Conservation (phyloP, 2,329 filamentous ascomycete species). For the Aspergillus niger region DNA sequence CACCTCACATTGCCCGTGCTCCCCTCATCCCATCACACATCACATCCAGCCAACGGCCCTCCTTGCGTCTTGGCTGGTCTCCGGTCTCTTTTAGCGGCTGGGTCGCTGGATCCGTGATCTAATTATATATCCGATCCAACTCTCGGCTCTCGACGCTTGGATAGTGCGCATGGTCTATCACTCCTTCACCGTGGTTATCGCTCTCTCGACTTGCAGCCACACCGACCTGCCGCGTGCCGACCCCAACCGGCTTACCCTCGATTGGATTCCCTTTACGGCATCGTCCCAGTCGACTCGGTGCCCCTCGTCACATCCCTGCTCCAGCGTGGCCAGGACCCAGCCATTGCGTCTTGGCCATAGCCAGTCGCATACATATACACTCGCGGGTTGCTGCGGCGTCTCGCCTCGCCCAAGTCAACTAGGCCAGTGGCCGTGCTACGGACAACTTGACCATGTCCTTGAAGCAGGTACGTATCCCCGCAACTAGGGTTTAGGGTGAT, state of each 20-base stretch:
- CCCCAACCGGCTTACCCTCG: constrained; percentile 4
- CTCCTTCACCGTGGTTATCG: constrained; percentile 6
- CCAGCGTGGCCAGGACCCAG: constrained; percentile 10
- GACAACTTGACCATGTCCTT: constrained; percentile 53
- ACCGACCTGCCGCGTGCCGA: constrained; percentile 9
- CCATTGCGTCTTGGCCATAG: constrained; percentile 13
- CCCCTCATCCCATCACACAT: background rate
- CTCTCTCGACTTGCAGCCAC: constrained; percentile 4
- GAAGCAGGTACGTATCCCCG: constrained; percentile 55
- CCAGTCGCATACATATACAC: constrained; percentile 8
- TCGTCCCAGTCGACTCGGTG: background rate
- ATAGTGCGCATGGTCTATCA: constrained; percentile 17
- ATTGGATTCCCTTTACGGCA: background rate
- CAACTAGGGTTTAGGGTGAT: background rate
- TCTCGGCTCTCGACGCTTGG: constrained; percentile 11
- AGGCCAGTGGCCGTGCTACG: constrained; percentile 1
- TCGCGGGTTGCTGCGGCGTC: background rate
- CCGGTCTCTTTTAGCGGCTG: constrained; percentile 8
- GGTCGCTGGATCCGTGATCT: constrained; percentile 20
- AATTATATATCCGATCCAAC: constrained; percentile 28
- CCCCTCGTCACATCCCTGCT: constrained; percentile 10
- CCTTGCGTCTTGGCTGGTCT: constrained; percentile 17
- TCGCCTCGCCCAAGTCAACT: background rate
- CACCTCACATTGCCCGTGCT: background rate
- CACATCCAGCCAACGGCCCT: constrained; percentile 3